Base-by-base conservation (phyloP, 805 yeast species). In the Priceomyces melissophilus region DNA sequence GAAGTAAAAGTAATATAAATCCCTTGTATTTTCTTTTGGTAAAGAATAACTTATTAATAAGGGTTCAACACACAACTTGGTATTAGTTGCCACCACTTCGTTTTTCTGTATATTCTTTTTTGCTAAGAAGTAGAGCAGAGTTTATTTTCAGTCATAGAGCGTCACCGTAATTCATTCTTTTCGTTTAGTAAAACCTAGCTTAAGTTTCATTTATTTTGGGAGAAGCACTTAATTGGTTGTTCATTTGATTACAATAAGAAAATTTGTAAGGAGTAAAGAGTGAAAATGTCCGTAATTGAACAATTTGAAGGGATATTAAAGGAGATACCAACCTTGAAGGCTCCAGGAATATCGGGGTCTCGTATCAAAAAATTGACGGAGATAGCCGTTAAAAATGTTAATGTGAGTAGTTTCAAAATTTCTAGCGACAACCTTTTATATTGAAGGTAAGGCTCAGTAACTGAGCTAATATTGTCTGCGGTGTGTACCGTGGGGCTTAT, bases 311-410 rank as follows among this genome's bases (percentile, higher is more conserved):
- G 63, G 36, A 67, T 69, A 26, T 61, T 76, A 43, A 71, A 69
- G 48, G 81, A 77, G 55, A 58, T 78, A 40, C 69, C 76, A 23
- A 71, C 76, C 4, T 65, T 84, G 53, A 84, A 82, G 63, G 79
- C 96, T 11, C 91, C 91, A 10, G 98, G 99, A 45, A 93, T 91
- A 39, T 89, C 97, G 23, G 98, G 98, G 33, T 81, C 96, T 41
- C 88, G 96, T 69, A 93, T 91, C 64, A 87, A 87, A 62, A 82
- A 82, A 56, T 71, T 90, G 58, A 86, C 91, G 35, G 84, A 86
- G 42, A 61, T 86, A 46, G 95, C 96, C 42, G 71, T 82, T 45
- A 76, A 76, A 49, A 78, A 88, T 61, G 84, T 84, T 42, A 30
- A 34, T 40, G 42, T 39, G 33, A 29, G 42, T 39, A 39, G 35